Evolutionary conservation across 2,329 filamentous ascomycete genomes (phyloP), one percentile per base, ranked within the genome.

Genomic region (Aspergillus costaricaensis): DNA sequence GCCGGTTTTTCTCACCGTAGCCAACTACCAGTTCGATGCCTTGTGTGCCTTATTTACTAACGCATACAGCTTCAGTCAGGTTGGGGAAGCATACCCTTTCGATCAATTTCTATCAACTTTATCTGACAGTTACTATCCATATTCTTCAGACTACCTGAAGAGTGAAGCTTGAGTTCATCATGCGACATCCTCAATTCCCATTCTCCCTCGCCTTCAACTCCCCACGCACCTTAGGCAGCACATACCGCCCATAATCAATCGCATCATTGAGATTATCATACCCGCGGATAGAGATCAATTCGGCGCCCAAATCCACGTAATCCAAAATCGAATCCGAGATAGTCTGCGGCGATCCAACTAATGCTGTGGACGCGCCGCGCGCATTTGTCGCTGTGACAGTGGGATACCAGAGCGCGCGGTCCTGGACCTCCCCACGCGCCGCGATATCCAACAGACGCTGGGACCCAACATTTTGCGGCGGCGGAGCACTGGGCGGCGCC

Each of bases 401-500:
- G 0, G 85, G 84, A 70, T 86, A 87, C 85, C 85, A 87, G n/a
- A 87, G 72, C 1, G 83, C 84, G 17, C 84, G 82, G 67, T 87
- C 85, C 64, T 87, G 85, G 2, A 87, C 81, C 66, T 86, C 84
- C 50, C 72, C 72, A 3, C 67, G 64, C 15, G 77, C 74, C 27
- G 85, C 85, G 63, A 87, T 86, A 8, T 86, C 84, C 0, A 87
- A 77, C 49, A 87, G 70, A 0, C 85, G 78, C 70, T 86, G 84
- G 0, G 84, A 86, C 0, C 85, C 85, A 0, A 84, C 83, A 62
- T 87, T 87, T 67, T 87, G 84, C 1, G 85, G 85, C 25, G 74
- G 60, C 1, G 72, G 69, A 0, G 77, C 74, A 36, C 70, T 65
- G 0, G 72, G 66, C 1, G 70, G 66, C 1, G 63, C 68, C 12